Conservation (phyloP, 805 yeast species). For the Candida rishiriensis region DNA sequence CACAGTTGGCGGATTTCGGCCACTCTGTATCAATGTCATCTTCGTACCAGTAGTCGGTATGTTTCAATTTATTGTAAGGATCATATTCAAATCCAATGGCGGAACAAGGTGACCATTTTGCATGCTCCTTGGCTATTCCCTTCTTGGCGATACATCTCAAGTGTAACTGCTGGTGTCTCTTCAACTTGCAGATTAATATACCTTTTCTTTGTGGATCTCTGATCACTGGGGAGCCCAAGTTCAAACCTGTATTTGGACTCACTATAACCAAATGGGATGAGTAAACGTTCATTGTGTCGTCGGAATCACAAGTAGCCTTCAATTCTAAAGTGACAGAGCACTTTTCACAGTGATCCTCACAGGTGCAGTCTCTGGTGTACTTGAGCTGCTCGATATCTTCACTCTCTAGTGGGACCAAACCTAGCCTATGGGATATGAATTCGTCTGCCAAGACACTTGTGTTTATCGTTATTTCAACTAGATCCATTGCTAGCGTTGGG, state of each 20-base stretch:
- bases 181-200: conserved; percentile 82
- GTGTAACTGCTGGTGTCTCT: conserved; percentile 87
- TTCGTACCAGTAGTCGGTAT: conserved; percentile 96
- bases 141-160: conserved; percentile 93
- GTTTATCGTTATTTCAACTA: conserved; percentile 89
- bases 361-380: conserved; percentile 93
- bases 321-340: conserved; percentile 86
- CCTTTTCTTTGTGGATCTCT: conserved; percentile 76
- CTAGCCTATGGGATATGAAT: conserved; percentile 89
- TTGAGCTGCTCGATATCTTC: conserved; percentile 78
- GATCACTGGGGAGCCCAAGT: conserved; percentile 81
- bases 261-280: conserved; percentile 66
- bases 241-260: conserved; percentile 26
- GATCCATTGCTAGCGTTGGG: conserved; percentile 93
- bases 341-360: conserved; percentile 95
- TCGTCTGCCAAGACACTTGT: conserved; percentile 97
- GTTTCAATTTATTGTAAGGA: conserved; percentile 97
- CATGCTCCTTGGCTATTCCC: conserved; percentile 96
- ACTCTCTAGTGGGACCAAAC: conserved; percentile 84
- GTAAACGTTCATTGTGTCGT: conserved; percentile 83
- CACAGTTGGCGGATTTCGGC: conserved; percentile 87
- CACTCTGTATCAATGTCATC: conserved; percentile 84
- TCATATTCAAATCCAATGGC: conserved; percentile 97
- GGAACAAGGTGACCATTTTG: conserved; percentile 96
- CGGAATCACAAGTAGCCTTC: conserved; percentile 82